Base-by-base conservation (phyloP, 2,329 filamentous ascomycete genomes). In the Coleophoma crateriformis region DNA sequence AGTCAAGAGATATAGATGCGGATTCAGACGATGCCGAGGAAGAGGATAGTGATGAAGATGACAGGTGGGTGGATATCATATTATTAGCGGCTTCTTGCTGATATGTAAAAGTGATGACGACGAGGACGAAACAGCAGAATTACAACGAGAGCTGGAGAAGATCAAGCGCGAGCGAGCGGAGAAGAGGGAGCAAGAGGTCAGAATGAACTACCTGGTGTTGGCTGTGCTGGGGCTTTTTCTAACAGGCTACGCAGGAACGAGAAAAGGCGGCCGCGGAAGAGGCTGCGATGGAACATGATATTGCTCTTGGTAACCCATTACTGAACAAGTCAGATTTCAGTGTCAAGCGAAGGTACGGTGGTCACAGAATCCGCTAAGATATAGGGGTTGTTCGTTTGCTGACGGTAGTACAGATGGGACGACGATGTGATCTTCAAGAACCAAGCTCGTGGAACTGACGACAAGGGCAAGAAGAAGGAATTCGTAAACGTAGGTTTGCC, bases 351-450 rank as follows among this genome's bases (percentile, higher is more conserved):
- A 75, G 74, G 69, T 72, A 64, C 45, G 61, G 54, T 40, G 20
- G n/a, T 32, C n/a, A 12, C 19, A 32, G 27, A 32, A 17, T 37
- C 37, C 33, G 45, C 40, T 2, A 15, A 7, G 37, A 22, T 14
- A 19, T 15, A 12, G 6, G 20, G 17, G 2, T 4, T 50, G 17
- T 13, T 27, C 27, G 27, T 40, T 61, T 34, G 56, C 45, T 53
- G 38, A 41, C 44, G 15, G 56, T 62, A 66, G 12, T 10, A 37
- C 11, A 73, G 91, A 60, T 99, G 94, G 94, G 94, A 99, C 61
- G 94, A 99, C 62, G 94, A 99, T 66, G 94, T 99, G 12, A 91
- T 99, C 3, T 99, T 99, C 73, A 97, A 96, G 75, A 99, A 99
- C 68, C 94, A 99, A 72, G 94, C 92, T 33, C 81, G 94, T 51